A percentile compares a stretch with the other conserved stretches of the same genome.
Evolutionary conservation across 805 yeast species (phyloP).

Genomic region (Candida namnaoensis): DNA sequence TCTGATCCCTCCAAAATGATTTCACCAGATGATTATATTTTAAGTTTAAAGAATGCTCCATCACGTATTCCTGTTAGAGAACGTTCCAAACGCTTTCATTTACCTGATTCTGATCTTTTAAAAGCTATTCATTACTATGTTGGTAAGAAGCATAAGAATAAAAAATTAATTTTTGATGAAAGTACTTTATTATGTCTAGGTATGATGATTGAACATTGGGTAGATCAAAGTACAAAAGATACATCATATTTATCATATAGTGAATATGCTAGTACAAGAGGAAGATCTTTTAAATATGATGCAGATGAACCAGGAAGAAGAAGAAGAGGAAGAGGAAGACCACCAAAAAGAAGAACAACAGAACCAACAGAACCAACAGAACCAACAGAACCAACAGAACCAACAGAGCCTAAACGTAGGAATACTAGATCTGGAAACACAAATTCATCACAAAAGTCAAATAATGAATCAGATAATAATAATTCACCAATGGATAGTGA

Average conservation of each 20-base stretch:
- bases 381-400: too few relatives aligned
- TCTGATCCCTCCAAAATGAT: too few relatives aligned
- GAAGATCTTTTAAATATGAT: too few relatives aligned
- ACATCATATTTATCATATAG: conserved; percentile 1
- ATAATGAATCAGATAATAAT: too few relatives aligned
- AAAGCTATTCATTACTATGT: conserved; percentile 27
- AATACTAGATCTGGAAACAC: too few relatives aligned
- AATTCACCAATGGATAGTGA: too few relatives aligned
- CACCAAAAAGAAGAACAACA: too few relatives aligned
- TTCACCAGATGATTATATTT: conserved; percentile 7
- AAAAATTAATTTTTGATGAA: conserved; percentile 23
- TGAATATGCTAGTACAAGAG: background rate
- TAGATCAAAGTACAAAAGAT: conserved; percentile 14
- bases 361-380: too few relatives aligned
- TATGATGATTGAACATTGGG: conserved; percentile 26
- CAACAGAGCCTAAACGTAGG: too few relatives aligned
- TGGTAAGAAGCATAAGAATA: conserved; percentile 13
- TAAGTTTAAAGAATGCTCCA: background rate
- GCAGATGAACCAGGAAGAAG: too few relatives aligned
- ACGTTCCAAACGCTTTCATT: conserved; percentile 5
- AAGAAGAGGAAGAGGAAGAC: too few relatives aligned
- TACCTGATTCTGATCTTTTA: conserved; percentile 19
- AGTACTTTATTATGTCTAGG: conserved; percentile 27
- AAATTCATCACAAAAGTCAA: too few relatives aligned
- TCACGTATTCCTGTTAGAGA: conserved; percentile 9